phyloP scores from a whole-genome alignment of 176 grass and related monocot species.

The Aegilops tauschii region DNA sequence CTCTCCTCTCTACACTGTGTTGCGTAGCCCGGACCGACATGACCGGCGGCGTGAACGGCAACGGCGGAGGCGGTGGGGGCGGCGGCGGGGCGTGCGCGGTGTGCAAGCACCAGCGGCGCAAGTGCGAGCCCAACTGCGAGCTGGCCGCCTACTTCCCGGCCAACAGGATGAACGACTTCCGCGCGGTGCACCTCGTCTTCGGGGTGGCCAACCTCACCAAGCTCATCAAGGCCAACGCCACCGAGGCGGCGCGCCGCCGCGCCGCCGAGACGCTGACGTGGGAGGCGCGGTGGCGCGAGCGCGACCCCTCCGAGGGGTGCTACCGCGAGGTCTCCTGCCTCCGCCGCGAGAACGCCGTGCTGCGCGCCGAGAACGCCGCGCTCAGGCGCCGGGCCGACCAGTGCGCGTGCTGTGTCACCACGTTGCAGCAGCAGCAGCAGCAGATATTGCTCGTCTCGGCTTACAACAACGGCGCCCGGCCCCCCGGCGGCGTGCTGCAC shows the following conservation, averaged over 20 bases:
- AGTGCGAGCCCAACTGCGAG: conserved; percentile 82
- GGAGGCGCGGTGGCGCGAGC: conserved; percentile 75
- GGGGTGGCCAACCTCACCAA: conserved; percentile 73
- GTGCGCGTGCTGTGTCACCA: conserved; percentile 28
- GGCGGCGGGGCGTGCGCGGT: conserved; percentile 64
- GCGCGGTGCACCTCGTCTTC: conserved; percentile 73
- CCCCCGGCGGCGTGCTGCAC: conserved; percentile 25
- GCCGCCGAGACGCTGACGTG: conserved; percentile 72
- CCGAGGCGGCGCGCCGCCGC: conserved; percentile 41
- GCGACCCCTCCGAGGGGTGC: conserved; percentile 66
- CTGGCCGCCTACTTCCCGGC: conserved; percentile 71
- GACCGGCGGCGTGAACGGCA: conserved; percentile 38
- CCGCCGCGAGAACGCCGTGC: conserved; percentile 55
- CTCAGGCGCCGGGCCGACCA: conserved; percentile 46
- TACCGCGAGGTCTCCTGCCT: conserved; percentile 67
- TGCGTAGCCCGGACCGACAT: conserved; percentile 11
- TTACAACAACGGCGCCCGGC: conserved; percentile 17
- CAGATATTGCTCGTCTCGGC: conserved; percentile 15
- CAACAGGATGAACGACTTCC: conserved; percentile 70
- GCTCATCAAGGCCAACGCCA: conserved; percentile 79
- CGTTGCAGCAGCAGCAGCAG: conserved; percentile 17
- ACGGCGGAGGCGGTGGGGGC: conserved; percentile 15
- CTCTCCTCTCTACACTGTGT: not conserved
- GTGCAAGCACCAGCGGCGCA: conserved; percentile 82
- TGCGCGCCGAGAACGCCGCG: conserved; percentile 63